A percentile compares a stretch with the other conserved stretches of the same genome.
Evolutionary conservation across 2,329 filamentous ascomycete genomes (phyloP).

Genomic region (Epichloe uncinata): DNA sequence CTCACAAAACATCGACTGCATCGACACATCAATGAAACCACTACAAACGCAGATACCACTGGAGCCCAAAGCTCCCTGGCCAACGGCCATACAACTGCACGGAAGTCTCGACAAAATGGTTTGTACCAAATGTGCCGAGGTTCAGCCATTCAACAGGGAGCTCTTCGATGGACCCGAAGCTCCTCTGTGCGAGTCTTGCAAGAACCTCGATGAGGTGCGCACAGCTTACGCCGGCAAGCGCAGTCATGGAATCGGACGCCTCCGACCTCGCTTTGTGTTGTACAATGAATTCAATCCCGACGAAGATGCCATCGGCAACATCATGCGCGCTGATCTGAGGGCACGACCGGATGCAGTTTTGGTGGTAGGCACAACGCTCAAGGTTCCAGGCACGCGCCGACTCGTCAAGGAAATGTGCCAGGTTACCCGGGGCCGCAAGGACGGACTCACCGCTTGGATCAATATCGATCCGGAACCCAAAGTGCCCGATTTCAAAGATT

Average conservation of each 20-base stretch:
- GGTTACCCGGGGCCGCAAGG: conserved; percentile 66
- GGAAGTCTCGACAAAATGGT: conserved; percentile 93
- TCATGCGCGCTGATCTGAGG: conserved; percentile 74
- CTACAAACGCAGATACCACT: conserved; percentile 72
- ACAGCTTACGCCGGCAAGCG: conserved; percentile 68
- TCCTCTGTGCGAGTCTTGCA: conserved; percentile 65
- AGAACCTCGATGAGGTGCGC: conserved; percentile 61
- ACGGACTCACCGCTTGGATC: conserved; percentile 87
- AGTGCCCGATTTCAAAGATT: conserved; percentile 75
- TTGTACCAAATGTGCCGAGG: conserved; percentile 77
- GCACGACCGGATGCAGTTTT: conserved; percentile 80
- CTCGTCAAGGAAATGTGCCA: conserved; percentile 86
- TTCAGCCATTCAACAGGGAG: conserved; percentile 62
- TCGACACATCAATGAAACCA: conserved; percentile 74
- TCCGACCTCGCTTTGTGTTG: conserved; percentile 86
- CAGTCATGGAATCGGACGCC: conserved; percentile 80
- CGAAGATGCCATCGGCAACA: conserved; percentile 87
- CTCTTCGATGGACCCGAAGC: conserved; percentile 77
- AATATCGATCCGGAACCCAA: conserved; percentile 78
- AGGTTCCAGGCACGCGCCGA: conserved; percentile 82
- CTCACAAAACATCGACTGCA: conserved; percentile 92
- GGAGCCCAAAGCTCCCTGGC: conserved; percentile 77
- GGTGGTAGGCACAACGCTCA: conserved; percentile 89
- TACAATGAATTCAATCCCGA: conserved; percentile 98
- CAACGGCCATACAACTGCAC: conserved; percentile 82